Conservation (phyloP, 2,329 filamentous ascomycete genomes). For the Xylaria sp. region DNA sequence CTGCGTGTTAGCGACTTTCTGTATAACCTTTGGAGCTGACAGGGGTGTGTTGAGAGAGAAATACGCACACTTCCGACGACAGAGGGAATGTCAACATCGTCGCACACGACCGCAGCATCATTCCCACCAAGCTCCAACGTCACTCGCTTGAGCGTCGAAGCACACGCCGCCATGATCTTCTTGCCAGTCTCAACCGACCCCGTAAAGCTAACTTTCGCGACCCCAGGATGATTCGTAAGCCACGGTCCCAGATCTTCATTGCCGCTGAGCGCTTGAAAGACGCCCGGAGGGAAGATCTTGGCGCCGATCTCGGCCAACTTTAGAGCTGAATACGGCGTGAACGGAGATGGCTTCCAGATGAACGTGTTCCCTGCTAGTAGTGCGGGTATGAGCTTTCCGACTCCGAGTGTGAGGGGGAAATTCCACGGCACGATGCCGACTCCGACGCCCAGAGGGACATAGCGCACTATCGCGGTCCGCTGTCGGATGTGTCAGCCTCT, state of each 20-base stretch:
- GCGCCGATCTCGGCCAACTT: constrained; percentile 65
- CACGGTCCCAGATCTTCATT: constrained; percentile 64
- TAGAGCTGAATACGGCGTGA: constrained; percentile 51
- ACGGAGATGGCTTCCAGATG: constrained; percentile 63
- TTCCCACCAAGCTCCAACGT: constrained; percentile 69
- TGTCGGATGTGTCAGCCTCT: not conserved
- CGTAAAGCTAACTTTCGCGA: constrained; percentile 69
- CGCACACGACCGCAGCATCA: constrained; percentile 62
- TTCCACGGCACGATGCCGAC: constrained; percentile 62
- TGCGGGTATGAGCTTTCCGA: constrained; percentile 61
- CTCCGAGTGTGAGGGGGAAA: constrained; percentile 58
- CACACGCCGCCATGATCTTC: constrained; percentile 61
- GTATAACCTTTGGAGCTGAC: too few relatives aligned
- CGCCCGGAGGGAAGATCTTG: constrained; percentile 64
- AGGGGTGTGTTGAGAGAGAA: too few relatives aligned
- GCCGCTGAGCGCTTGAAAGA: constrained; percentile 65
- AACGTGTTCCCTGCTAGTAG: constrained; percentile 61
- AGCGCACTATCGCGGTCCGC: constrained; percentile 42
- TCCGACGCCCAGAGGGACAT: constrained; percentile 50
- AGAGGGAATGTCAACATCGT: constrained; percentile 55
- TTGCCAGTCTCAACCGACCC: constrained; percentile 66
- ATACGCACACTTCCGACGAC: not conserved
- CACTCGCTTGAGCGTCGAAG: constrained; percentile 65
- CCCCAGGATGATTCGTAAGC: constrained; percentile 63
- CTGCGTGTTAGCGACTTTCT: not conserved